Evolutionary conservation across 2,329 filamentous ascomycete genomes (phyloP).

Genomic region (Claviceps pazoutovae): DNA sequence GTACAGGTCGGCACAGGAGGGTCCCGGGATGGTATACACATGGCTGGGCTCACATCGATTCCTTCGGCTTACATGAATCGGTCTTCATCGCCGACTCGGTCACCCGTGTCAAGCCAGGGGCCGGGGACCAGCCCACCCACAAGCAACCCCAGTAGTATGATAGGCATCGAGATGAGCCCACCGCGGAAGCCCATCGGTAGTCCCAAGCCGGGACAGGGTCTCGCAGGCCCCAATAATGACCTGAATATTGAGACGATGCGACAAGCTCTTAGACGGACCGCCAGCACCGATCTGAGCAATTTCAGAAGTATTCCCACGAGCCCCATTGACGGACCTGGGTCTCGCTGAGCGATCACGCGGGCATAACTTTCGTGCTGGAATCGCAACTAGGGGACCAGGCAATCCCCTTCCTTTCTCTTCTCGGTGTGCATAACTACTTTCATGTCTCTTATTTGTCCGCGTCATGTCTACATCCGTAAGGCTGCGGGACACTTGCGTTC

Average conservation of each 20-base stretch:
- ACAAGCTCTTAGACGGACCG: conserved; percentile 73
- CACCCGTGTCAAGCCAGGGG: conserved; percentile 60
- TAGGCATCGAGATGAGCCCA: conserved; percentile 59
- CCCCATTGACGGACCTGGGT: conserved; percentile 32
- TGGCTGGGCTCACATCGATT: conserved; percentile 52
- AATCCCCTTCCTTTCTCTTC: background rate
- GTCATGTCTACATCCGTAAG: background rate
- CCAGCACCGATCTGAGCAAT: conserved; percentile 60
- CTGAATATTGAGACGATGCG: conserved; percentile 89
- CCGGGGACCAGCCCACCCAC: conserved; percentile 57
- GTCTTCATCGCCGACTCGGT: conserved; percentile 69
- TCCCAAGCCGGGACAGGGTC: conserved; percentile 41
- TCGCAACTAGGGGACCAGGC: background rate
- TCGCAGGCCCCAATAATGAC: conserved; percentile 39
- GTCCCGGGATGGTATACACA: conserved; percentile 56
- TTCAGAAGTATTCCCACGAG: conserved; percentile 43
- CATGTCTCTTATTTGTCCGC: background rate
- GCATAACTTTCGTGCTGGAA: background rate
- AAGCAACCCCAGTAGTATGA: conserved; percentile 61
- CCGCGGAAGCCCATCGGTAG: conserved; percentile 46
- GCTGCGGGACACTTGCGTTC: background rate
- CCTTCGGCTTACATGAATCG: conserved; percentile 40
- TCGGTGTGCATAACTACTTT: background rate
- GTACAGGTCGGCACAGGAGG: conserved; percentile 35
- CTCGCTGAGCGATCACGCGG: conserved; percentile 11